Evolutionary conservation across 2,329 filamentous ascomycete species (phyloP).

Genomic region (Byssochlamys sp.): DNA sequence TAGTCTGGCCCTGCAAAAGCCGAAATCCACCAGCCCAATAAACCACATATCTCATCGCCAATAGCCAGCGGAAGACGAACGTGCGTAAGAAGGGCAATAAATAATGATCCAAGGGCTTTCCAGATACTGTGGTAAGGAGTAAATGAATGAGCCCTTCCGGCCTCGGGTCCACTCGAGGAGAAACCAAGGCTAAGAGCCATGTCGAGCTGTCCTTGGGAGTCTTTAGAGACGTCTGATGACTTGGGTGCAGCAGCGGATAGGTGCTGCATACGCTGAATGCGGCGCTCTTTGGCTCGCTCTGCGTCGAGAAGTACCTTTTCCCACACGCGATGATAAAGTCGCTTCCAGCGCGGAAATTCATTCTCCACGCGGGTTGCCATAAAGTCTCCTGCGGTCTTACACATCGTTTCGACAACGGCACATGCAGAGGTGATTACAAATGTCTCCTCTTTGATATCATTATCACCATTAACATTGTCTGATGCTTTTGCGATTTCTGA

Average conservation of each 20-base stretch:
- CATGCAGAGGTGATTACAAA: constrained; percentile 59
- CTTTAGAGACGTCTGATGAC: not conserved
- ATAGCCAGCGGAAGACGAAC: constrained; percentile 31
- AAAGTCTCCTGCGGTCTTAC: constrained; percentile 67
- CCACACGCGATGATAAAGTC: constrained; percentile 32
- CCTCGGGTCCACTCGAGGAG: constrained; percentile 10
- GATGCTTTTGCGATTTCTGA: constrained; percentile 29
- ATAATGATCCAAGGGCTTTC: constrained; percentile 28
- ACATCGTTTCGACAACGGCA: constrained; percentile 58
- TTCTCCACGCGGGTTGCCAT: constrained; percentile 64
- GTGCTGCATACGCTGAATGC: constrained; percentile 13
- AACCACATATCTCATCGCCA: constrained; percentile 32
- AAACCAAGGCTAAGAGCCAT: constrained; percentile 9
- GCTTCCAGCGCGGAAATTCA: constrained; percentile 47
- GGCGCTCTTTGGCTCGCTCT: constrained; percentile 26
- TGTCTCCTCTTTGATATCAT: constrained; percentile 28
- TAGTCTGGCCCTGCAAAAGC: constrained; percentile 26
- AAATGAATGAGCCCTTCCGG: constrained; percentile 17
- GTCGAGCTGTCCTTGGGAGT: not conserved
- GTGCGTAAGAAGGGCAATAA: constrained; percentile 29
- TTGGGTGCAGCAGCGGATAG: not conserved
- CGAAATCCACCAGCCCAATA: constrained; percentile 28
- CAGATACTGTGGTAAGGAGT: constrained; percentile 32
- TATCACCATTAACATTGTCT: constrained; percentile 11
- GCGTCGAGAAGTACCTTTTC: constrained; percentile 27